Percentiles rank a stretch among this genome's conserved stretches.
Conservation (phyloP, 106 monocot species). For the Dendrobium officinale region DNA sequence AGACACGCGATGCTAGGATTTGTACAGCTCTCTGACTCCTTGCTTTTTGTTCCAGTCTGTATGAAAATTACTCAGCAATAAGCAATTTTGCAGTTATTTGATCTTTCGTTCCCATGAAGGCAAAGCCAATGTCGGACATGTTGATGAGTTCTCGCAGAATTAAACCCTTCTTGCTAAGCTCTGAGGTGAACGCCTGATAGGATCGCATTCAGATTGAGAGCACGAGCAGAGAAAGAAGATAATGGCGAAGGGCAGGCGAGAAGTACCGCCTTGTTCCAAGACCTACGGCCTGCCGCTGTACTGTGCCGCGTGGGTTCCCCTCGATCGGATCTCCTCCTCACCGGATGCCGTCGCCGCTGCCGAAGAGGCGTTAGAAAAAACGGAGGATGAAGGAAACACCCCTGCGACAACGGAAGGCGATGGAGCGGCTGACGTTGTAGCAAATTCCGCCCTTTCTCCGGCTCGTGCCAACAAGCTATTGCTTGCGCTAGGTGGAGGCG, state of each 20-base stretch:
- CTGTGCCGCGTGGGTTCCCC: constrained; percentile 61
- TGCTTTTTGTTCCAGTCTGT: not conserved
- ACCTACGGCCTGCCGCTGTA: constrained; percentile 79
- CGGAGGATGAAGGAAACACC: not conserved
- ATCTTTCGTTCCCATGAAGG: too few species aligned
- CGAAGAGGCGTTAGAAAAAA: constrained; percentile 10
- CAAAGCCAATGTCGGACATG: too few species aligned
- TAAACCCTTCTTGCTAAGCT: not conserved
- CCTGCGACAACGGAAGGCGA: not conserved
- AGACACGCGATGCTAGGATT: not conserved
- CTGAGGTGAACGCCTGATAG: not conserved
- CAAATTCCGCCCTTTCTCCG: not conserved
- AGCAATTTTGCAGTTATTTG: too few species aligned
- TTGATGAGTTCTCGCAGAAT: not conserved
- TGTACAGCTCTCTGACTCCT: not conserved
- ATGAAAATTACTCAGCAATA: too few species aligned
- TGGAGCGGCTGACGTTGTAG: not conserved
- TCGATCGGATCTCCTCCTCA: constrained; percentile 26
- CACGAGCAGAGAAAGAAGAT: not conserved
- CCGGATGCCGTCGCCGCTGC: not conserved
- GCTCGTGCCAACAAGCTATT: constrained; percentile 16
- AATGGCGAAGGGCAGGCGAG: constrained; percentile 31
- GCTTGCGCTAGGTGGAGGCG: constrained; percentile 71
- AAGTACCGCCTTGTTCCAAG: constrained; percentile 37
- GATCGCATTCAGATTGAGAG: not conserved